Evolutionary conservation across 495 filamentous ascomycete species (phyloP), one percentile per base, ranked within the genome.

Genomic region (Jackrogersella multiformis): DNA sequence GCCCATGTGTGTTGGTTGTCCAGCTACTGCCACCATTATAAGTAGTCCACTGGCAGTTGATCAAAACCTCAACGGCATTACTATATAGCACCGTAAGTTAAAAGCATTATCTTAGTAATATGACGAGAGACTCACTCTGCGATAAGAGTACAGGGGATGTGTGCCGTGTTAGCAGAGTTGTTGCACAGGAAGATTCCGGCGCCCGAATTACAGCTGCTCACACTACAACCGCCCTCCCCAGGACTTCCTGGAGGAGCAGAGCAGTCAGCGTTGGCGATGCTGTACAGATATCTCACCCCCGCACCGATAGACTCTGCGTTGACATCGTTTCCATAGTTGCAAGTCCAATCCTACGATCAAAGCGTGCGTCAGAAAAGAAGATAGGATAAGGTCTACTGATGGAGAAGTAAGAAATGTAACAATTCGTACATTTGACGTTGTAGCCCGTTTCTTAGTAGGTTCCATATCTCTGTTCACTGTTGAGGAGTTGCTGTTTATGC

Each of bases 1-100:
- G 66, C 2, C 66, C 66, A 55, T 64, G 66, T 6, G 62, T 64
- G 34, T 48, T 42, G 18, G 54, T 51, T 10, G 21, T 48, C 66
- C 66, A 69, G 34, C 20, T 66, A 35, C 34, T 60, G 6, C 54
- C 61, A 35, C 62, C 62, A 5, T 41, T 45, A 52, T 69, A 69
- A 2, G 56, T 69, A 34, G 32, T 56, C n/a, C 12, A 32, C 16
- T 69, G 66, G 38, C 66, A 69, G 41, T 69, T 61, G 23, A 69
- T 69, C 41, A 69, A 42, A 5, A 69, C 56, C 24, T 69, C 66
- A 13, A 69, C 66, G 4, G 66, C 66, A 30, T 69, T 69, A 56
- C 65, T 68, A 46, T 2, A 42, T 32, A 15, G 1, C 10, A 34
- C 10, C 34, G 32, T 36, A 6, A 44, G 32, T 49, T 42, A n/a